Percentiles rank a stretch among this genome's conserved stretches.
phyloP scores from a whole-genome alignment of 1,284 basidiomycete genomes.

The Porogramme epimiltina region DNA sequence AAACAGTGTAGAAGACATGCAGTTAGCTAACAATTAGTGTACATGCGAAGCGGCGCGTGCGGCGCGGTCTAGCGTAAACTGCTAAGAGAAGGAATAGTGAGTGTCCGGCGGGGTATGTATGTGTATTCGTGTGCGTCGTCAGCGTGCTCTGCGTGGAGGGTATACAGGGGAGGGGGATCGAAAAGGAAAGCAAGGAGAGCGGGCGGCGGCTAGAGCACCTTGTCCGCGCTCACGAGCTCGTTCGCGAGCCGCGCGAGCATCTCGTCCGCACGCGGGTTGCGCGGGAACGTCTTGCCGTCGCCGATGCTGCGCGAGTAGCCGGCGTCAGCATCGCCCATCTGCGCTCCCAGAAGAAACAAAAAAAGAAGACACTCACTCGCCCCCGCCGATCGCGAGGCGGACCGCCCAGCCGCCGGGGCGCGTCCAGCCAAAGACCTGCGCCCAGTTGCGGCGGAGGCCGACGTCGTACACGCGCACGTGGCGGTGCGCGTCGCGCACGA shows the following conservation, averaged over 20 bases:
- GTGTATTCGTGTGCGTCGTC: too few species aligned
- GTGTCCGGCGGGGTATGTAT: too few species aligned
- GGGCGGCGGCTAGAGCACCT: constrained; percentile 27
- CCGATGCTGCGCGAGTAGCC: constrained; percentile 49
- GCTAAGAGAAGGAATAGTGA: too few species aligned
- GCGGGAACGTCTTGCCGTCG: constrained; percentile 65
- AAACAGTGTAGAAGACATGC: too few species aligned
- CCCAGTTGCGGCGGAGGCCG: constrained; percentile 75
- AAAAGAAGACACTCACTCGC: constrained; percentile 47
- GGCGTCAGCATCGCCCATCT: background rate
- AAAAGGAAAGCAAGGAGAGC: too few species aligned
- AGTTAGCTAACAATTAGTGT: too few species aligned
- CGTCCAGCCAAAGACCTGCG: constrained; percentile 63
- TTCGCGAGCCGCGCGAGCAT: constrained; percentile 62
- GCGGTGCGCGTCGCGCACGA: constrained; percentile 69
- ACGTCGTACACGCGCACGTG: constrained; percentile 75
- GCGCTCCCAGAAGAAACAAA: background rate
- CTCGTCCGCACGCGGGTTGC: constrained; percentile 65
- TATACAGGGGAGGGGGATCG: too few species aligned
- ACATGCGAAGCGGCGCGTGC: too few species aligned
- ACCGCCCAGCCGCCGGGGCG: constrained; percentile 50
- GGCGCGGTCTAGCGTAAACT: too few species aligned
- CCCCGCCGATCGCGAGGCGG: constrained; percentile 60
- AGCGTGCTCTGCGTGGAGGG: too few species aligned
- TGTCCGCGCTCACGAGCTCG: constrained; percentile 58